Evolutionary conservation across 1,284 basidiomycete species (phyloP), one percentile per base, ranked within the genome.

Genomic region (Trichosporon inkin): DNA sequence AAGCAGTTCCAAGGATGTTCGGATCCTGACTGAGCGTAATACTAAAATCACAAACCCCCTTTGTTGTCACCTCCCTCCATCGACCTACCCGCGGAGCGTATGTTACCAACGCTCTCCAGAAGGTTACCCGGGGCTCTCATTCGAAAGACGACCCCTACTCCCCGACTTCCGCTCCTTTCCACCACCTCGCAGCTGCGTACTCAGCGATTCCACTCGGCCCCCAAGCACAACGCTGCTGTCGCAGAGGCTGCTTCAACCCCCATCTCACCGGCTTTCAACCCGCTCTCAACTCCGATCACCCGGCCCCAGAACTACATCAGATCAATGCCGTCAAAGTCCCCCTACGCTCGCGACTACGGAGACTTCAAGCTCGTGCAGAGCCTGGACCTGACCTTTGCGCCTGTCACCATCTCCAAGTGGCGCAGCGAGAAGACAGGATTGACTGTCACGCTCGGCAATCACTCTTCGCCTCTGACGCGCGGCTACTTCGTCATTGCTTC

Each of bases 401-500:
- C 77, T 0, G 68, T 78, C 32, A 74, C 56, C 10, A 57, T 79
- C 11, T 71, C 74, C 32, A 80, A 79, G 65, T 78, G 76, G 72
- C 62, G 77, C 24, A 78, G 75, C 51, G 72, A 74, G 52, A 76
- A 74, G 68, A 79, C 78, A 1, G 78, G 78, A 4, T 68, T 80
- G 66, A 82, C 75, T 28, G 79, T 82, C 1, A 79, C 82, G 8
- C 68, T 79, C 13, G 76, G 74, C 5, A 88, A 90, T 74, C 92
- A 92, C 75, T 86, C 92, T 61, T 56, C 56, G 59, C 56, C 44
- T 40, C 65, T 92, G 90, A 92, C 67, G 86, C 92, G 95, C 72
- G 92, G 92, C 3, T 96, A 94, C 78, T 94, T 96, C 72, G 88
- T 89, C 10, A 86, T 97, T 40, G 86, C 86, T 7, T 96, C 93